Base-by-base conservation (phyloP, 768 basidiomycete species). In the Trametes cingulata region DNA sequence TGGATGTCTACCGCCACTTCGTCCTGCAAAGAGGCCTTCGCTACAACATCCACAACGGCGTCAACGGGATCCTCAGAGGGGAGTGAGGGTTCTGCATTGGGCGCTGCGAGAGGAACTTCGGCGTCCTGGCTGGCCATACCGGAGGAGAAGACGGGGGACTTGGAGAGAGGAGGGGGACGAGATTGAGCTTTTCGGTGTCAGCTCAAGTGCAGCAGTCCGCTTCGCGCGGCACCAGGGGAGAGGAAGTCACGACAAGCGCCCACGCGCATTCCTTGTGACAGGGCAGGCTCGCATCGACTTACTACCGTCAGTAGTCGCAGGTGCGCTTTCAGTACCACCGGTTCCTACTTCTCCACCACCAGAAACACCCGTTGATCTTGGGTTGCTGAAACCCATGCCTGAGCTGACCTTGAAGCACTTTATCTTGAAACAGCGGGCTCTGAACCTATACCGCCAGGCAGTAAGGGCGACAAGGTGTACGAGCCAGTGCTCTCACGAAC, bases 401-500 rank as follows among this genome's bases (percentile, higher is more conserved):
- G 50, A 60, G n/a, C 56, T 67, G 17, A 71, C 85, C 36, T 81
- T 92, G 72, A 88, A 80, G 73, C 88, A 92, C 73, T 92, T 91
- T 68, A 81, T 93, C 67, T 80, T 92, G 58, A 80, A 80, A 60
- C 82, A 85, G 61, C 76, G 80, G 68, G 84, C 81, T 19, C 68
- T 91, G 45, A 70, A 76, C 62, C 75, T 91, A 48, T 92, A 91
- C 73, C 83, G 89, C 57, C 71, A 77, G 53, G 81, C 83, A n/a
- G 79, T 91, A 64, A 85, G 90, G 50, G 85, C 87, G 13, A 85
- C 88, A 8, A 79, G 81, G 78, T 78, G 91, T 90, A 68, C 63
- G 73, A 67, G 29, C 29, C n/a, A 6, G 13, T 5, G 27, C 2
- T 33, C 3, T n/a, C n/a, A 54, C 39, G 25, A 8, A 20, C 52